These are phyloP conservation scores for Penicillium hordei DNA, from an alignment of 2,329 filamentous ascomycete genomes.

Conservation along the genomic window DNA sequence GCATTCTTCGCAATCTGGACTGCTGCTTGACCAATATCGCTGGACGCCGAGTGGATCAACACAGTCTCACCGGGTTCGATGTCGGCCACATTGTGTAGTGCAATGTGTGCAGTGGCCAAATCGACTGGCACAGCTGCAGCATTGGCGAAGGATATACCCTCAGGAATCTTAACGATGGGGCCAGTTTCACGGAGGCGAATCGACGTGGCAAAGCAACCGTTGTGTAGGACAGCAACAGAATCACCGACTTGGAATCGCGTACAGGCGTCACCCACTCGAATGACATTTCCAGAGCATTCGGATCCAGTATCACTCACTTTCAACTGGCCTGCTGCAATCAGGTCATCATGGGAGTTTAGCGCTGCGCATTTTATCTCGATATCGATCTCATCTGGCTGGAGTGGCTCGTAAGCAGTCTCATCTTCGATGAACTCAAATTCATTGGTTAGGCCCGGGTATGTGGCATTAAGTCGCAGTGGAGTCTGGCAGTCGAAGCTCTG, in stretches of 20 bases:
- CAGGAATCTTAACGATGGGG: conserved; percentile 1
- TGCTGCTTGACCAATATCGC: conserved; percentile 18
- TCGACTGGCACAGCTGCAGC: conserved; percentile 14
- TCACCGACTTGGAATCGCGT: conserved; percentile 14
- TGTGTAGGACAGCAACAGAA: neutral
- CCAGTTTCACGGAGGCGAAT: neutral
- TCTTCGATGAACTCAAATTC: neutral
- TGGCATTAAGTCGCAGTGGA: neutral
- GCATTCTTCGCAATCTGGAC: conserved; percentile 22
- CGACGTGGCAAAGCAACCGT: neutral
- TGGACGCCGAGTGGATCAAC: conserved; percentile 28
- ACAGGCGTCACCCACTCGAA: conserved; percentile 6
- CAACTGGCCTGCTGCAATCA: conserved; percentile 26
- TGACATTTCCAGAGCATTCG: conserved; percentile 10
- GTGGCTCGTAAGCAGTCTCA: neutral
- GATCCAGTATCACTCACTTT: neutral
- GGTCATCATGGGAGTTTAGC: conserved; percentile 35
- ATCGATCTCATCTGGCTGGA: conserved; percentile 5
- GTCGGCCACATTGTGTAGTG: conserved; percentile 9
- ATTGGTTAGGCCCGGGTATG: conserved; percentile 1
- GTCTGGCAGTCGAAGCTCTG: neutral
- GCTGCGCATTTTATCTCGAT: conserved; percentile 13
- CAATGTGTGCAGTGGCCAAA: conserved; percentile 11
- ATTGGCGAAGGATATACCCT: neutral
- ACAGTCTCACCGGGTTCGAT: conserved; percentile 18